Base-by-base conservation (phyloP, 2,329 filamentous ascomycete species). In the Trichoderma hamatum region DNA sequence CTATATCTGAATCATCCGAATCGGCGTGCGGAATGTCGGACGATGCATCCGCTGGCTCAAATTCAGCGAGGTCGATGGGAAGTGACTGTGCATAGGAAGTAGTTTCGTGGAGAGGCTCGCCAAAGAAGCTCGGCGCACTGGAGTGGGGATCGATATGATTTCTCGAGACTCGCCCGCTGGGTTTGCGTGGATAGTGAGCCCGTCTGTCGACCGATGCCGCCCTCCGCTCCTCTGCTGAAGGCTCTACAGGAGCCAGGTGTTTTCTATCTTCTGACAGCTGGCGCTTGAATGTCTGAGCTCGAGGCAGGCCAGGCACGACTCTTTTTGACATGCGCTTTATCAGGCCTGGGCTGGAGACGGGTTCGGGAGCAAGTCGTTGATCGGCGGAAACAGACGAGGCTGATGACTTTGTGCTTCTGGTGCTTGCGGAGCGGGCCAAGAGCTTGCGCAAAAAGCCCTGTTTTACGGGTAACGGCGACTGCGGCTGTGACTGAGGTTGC, bases 231-330 rank as follows among this genome's bases (percentile, higher is more conserved):
- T 86, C 86, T 30, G 84, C 80, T 36, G 88, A 86, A 6, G 87
- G 85, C 59, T 89, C 83, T 52, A 89, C 84, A 55, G 92, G 89
- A 70, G 90, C 84, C 66, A 97, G 84, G 75, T 89, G 90, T 73
- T 92, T 88, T 73, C 93, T 87, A 71, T 88, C 86, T 80, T 97
- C 94, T 32, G 93, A 95, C 77, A 92, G 87, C 78, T 95, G 93
- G 74, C 94, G 88, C 79, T 90, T 91, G 80, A 96, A 94, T 0
- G 93, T 96, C 74, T 90, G 88, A 5, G 89, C 84, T 60, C 93
- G 88, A 49, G 93, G 92, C 46, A 97, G 82, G 19, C 91, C 90
- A 21, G 93, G 91, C 19, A 94, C 88, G n/a, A 93, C 92, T 75
- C 85, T 89, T 73, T 88, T 80, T 34, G 82, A 82, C 70, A 80